Conservation (phyloP, 441 rosid genomes). For the Erodium chrysanthum region DNA sequence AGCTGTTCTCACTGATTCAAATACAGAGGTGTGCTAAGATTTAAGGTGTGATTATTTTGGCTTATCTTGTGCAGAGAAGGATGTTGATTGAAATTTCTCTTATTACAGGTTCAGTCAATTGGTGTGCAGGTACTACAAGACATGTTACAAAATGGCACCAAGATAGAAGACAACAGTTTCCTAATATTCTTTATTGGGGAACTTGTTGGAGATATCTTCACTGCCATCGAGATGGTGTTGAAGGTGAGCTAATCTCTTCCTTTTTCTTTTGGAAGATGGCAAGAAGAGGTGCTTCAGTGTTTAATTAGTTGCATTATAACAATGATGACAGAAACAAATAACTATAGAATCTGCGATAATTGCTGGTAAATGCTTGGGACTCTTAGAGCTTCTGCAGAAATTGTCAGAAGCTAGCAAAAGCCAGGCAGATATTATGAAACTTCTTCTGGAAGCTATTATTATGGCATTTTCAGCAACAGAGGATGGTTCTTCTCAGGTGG, state of each 20-base stretch:
- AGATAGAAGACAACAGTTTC: conserved; percentile 36
- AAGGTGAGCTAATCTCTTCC: conserved; percentile 33
- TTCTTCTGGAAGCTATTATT: conserved; percentile 58
- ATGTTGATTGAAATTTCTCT: conserved; percentile 14
- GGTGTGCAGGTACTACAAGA: conserved; percentile 77
- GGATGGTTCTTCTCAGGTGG: conserved; percentile 55
- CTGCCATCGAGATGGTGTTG: conserved; percentile 40
- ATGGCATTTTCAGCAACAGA: conserved; percentile 56
- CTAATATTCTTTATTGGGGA: conserved; percentile 61
- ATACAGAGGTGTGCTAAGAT: conserved; percentile 45
- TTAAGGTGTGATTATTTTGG: conserved; percentile 12
- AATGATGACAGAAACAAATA: conserved; percentile 47
- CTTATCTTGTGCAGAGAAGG: conserved; percentile 14
- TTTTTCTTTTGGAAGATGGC: too few species aligned
- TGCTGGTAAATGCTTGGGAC: conserved; percentile 71
- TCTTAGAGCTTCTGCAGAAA: conserved; percentile 66
- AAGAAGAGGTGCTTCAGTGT: too few species aligned
- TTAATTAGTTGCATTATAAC: conserved; percentile 20
- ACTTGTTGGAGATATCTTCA: conserved; percentile 45
- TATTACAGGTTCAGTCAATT: conserved; percentile 63
- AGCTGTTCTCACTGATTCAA: conserved; percentile 44
- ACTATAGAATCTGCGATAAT: conserved; percentile 55
- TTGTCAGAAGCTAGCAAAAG: conserved; percentile 42
- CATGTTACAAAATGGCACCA: conserved; percentile 47
- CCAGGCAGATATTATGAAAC: conserved; percentile 55